A percentile compares a stretch with the other conserved stretches of the same genome.
Evolutionary conservation across 495 filamentous ascomycete genomes (phyloP).

Genomic region (Hypoxylon fragiforme): DNA sequence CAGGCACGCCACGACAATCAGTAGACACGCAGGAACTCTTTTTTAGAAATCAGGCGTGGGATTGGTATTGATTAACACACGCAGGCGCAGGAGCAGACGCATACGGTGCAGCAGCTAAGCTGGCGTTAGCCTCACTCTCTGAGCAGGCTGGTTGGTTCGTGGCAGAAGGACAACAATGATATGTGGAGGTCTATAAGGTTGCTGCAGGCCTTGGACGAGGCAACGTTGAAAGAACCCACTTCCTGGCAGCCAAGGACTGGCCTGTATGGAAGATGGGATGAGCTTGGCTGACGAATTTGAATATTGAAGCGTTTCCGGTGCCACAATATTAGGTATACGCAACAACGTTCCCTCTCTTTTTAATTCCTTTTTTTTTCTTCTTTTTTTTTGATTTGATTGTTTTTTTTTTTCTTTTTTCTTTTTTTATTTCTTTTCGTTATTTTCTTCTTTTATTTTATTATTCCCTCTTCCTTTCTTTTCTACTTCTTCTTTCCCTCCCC

Average conservation of each 20-base stretch:
- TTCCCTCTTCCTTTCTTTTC: background rate
- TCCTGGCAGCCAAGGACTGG: slow-evolving; percentile 23
- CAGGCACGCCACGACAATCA: slow-evolving; percentile 33
- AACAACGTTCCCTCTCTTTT: slow-evolving; percentile 12
- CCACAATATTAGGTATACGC: slow-evolving; percentile 3
- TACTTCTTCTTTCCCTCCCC: background rate
- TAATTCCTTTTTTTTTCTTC: background rate
- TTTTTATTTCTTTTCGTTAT: slow-evolving; percentile 3
- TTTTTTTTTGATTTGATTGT: too few relatives aligned
- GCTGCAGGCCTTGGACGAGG: slow-evolving; percentile 28
- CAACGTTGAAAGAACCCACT: slow-evolving; percentile 26
- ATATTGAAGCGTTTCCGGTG: slow-evolving; percentile 8
- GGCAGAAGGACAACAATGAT: slow-evolving; percentile 20
- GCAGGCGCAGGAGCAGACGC: slow-evolving; percentile 22
- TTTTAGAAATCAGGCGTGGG: slow-evolving; percentile 21
- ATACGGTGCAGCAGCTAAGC: slow-evolving; percentile 26
- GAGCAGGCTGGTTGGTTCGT: slow-evolving; percentile 21
- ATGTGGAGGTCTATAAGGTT: slow-evolving; percentile 31
- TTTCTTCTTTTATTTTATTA: background rate
- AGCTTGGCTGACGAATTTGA: slow-evolving; percentile 24
- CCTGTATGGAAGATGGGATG: slow-evolving; percentile 16
- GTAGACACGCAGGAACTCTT: slow-evolving; percentile 26
- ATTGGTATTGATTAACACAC: slow-evolving; percentile 29
- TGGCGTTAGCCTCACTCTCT: slow-evolving; percentile 35
- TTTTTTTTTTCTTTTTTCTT: slow-evolving; percentile 1